Evolutionary conservation across 768 basidiomycete genomes (phyloP), one percentile per base, ranked within the genome.

Genomic region (Suillus weaverae): DNA sequence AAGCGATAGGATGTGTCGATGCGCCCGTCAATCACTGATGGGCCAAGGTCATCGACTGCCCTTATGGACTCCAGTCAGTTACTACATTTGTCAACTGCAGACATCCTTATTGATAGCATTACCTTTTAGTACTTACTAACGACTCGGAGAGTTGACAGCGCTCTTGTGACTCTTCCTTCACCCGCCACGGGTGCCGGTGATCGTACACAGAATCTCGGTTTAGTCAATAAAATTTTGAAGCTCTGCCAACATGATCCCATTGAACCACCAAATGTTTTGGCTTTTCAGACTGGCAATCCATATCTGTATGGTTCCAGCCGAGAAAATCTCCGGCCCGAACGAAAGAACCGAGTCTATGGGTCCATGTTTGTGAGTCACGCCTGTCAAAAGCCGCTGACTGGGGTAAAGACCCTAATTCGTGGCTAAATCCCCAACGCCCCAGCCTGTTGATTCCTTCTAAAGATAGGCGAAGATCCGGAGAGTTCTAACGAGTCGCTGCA

Each of bases 251-350:
- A 13, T 46, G 5, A 92, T 64, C 84, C 83, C 7, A 85, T 92
- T 61, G 88, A 86, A 0, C 75, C 92, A 62, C 86, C 82, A 5
- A 90, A 92, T 70, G 85, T 4, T 91, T 92, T 71, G 87, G 86
- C 0, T 90, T 90, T 68, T 81, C 85, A 0, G 89, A 92, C 70
- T 92, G 88, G 87, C 90, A 54, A 32, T 35, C 6, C 1, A 16
- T 51, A 13, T 5, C 1, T 60, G 16, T 30, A 18, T 55, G 10
- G 20, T 2, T 36, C 50, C 35, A 22, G 22, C 26, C 22, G 46
- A 26, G 46, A 10, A 32, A 53, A 20, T 53, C 26, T 32, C 14
- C 7, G 48, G 48, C 8, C 6, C 22, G 46, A 48, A 16, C 14
- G 22, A 30, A 50, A 9, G 26, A 50, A 26, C 8, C 16, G 30